Evolutionary conservation across 2,329 filamentous ascomycete genomes (phyloP), one percentile per base, ranked within the genome.

Genomic region (Thelonectria olida): DNA sequence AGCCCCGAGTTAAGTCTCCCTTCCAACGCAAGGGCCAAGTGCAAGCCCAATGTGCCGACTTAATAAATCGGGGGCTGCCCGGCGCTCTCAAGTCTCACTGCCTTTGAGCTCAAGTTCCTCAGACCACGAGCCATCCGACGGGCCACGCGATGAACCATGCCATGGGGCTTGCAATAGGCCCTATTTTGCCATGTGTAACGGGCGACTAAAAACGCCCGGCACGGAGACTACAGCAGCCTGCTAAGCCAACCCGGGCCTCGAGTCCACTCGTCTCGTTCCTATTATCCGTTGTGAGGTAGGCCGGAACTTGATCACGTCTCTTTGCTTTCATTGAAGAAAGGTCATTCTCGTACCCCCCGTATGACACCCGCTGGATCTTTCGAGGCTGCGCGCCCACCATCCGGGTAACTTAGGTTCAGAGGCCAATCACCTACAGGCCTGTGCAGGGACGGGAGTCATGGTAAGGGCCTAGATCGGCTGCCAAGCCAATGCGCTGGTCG

Each of bases 161-260:
- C 36, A 39, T 39, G 36, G 20, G 51, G 41, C 51, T 54, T 47
- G 51, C 20, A 34, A 54, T 47, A 34, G 50, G 39, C 36, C 50
- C 10, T 44, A 13, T 47, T 54, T 54, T 60, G 57, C 57, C 50
- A 54, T 60, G 51, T 60, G 57, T 19, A 50, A 44, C 51, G 44
- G 45, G 22, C 23, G 36, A 49, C 42, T 54, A 54, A 50, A 59
- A 49, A 59, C 13, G 44, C 45, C 45, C 56, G 38, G 27, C 48
- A 58, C 41, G 48, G 55, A 38, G 54, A 47, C 54, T 52, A 58
- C 48, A 31, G 48, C 9, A 17, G 12, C 13, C 15, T 42, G 47
- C 54, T 57, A 45, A 51, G 10, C 49, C 23, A 23, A 17, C 20
- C 25, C 42, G 34, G 42, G 56, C 28, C 23, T 13, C 28, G 19